A percentile compares a stretch with the other conserved stretches of the same genome.
phyloP scores from a whole-genome alignment of 148 eudicot species.

The Silene conica region DNA sequence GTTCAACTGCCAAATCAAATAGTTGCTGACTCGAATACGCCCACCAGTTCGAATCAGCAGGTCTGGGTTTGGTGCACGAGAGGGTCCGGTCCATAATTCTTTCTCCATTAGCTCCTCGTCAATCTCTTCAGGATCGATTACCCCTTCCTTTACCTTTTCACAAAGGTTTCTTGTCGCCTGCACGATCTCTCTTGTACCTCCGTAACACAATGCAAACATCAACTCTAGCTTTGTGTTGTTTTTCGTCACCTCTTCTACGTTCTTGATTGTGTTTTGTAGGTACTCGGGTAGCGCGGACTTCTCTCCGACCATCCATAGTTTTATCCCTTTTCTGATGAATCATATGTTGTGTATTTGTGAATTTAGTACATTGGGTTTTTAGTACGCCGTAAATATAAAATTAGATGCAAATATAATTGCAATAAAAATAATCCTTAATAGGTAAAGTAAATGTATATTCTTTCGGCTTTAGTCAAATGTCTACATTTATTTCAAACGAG shows the following conservation, averaged over 20 bases:
- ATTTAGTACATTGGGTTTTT: too few relatives aligned
- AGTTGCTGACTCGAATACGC: slow-evolving; percentile 11
- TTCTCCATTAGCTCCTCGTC: slow-evolving; percentile 3
- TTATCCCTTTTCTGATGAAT: slow-evolving; percentile 8
- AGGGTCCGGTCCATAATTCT: neutral
- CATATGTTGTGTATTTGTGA: neutral
- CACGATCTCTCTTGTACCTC: slow-evolving; percentile 13
- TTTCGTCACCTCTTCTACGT: slow-evolving; percentile 11
- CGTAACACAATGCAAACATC: slow-evolving; percentile 12
- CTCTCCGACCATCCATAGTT: slow-evolving; percentile 11
- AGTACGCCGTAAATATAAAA: too few relatives aligned
- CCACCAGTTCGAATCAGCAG: slow-evolving; percentile 20
- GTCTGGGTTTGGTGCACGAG: slow-evolving; percentile 6
- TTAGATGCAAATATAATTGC: too few relatives aligned
- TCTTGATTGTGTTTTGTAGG: neutral
- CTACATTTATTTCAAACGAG: neutral
- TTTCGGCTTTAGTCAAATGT: neutral
- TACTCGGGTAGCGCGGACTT: slow-evolving; percentile 3
- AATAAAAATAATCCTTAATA: too few relatives aligned
- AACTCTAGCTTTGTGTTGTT: neutral
- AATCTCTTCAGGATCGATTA: slow-evolving; percentile 10
- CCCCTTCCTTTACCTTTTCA: slow-evolving; percentile 11
- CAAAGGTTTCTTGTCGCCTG: slow-evolving; percentile 15
- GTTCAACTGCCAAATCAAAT: slow-evolving; percentile 14
- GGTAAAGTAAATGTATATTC: too few relatives aligned